These are phyloP conservation scores for Biscogniauxia marginata DNA, from an alignment of 2,329 filamentous ascomycete genomes.

Conservation along the genomic window DNA sequence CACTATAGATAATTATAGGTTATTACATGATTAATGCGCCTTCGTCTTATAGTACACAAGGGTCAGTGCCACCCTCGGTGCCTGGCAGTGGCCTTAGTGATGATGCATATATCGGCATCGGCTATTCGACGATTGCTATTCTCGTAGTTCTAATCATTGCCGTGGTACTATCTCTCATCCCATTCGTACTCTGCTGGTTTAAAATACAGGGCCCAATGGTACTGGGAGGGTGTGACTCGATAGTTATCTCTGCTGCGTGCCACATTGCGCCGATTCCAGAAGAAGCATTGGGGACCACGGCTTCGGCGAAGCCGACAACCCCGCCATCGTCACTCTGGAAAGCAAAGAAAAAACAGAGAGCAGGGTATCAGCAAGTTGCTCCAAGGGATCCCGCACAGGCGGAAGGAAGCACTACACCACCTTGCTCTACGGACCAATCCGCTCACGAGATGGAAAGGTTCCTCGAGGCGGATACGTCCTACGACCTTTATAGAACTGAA, in stretches of 20 bases:
- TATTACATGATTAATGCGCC: not conserved
- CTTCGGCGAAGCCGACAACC: not conserved
- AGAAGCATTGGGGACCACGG: not conserved
- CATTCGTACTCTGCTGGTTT: not conserved
- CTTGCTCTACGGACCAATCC: not conserved
- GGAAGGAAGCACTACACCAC: not conserved
- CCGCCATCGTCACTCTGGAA: not conserved
- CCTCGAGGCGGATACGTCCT: not conserved
- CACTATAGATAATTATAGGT: not conserved
- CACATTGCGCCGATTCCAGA: not conserved
- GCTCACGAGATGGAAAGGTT: not conserved
- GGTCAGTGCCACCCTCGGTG: not conserved
- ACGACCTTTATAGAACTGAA: not conserved
- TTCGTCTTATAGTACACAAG: not conserved
- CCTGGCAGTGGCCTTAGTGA: not conserved
- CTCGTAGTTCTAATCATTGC: not conserved
- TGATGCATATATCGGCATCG: constrained; percentile 1
- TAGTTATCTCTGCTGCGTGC: constrained; percentile 1
- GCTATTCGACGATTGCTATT: not conserved
- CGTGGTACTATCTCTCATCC: not conserved
- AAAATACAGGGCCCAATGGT: constrained; percentile 1
- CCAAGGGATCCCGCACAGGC: not conserved
- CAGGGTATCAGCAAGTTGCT: not conserved
- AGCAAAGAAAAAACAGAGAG: not conserved
- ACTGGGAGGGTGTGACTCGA: not conserved